Percentiles rank a stretch among this genome's conserved stretches.
These are phyloP conservation scores for Botrytis paeoniae DNA, from an alignment of 2,329 filamentous ascomycete species.

Conservation along the genomic window DNA sequence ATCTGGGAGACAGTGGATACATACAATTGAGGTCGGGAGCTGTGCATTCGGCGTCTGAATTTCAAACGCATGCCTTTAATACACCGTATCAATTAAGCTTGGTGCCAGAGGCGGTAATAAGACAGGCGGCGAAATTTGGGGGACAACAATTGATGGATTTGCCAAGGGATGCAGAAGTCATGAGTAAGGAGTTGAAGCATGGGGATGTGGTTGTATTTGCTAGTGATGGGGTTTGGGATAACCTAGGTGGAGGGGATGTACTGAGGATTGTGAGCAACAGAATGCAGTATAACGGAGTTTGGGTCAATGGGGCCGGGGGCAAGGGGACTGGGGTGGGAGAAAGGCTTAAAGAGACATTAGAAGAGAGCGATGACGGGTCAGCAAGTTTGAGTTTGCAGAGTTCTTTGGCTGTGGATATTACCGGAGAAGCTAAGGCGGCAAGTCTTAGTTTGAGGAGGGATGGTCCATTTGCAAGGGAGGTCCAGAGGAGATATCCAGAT, in stretches of 20 bases:
- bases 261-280: slow-evolving; percentile 72
- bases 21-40: slow-evolving; percentile 82
- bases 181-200: slow-evolving; percentile 73
- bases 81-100: slow-evolving; percentile 93
- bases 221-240: slow-evolving; percentile 95
- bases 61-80: slow-evolving; percentile 96
- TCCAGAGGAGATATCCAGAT: slow-evolving; percentile 79
- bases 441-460: slow-evolving; percentile 79
- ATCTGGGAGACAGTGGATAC: slow-evolving; percentile 93
- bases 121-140: slow-evolving; percentile 79
- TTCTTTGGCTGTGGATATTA: slow-evolving; percentile 74
- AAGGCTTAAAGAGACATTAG: slow-evolving; percentile 54
- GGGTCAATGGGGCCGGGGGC: slow-evolving; percentile 57
- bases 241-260: slow-evolving; percentile 86
- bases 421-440: slow-evolving; percentile 77
- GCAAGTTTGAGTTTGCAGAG: slow-evolving; percentile 60
- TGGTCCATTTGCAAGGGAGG: slow-evolving; percentile 92
- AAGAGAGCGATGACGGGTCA: slow-evolving; percentile 43
- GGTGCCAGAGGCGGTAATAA: slow-evolving; percentile 74
- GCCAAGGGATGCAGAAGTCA: slow-evolving; percentile 79
- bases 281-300: slow-evolving; percentile 74
- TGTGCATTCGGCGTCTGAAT: slow-evolving; percentile 76
- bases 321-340: slow-evolving; percentile 62
- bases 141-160: slow-evolving; percentile 77
- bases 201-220: slow-evolving; percentile 93